Conservation (phyloP, 2,329 filamentous ascomycete genomes). For the Aspergillus quadrilineatus region DNA sequence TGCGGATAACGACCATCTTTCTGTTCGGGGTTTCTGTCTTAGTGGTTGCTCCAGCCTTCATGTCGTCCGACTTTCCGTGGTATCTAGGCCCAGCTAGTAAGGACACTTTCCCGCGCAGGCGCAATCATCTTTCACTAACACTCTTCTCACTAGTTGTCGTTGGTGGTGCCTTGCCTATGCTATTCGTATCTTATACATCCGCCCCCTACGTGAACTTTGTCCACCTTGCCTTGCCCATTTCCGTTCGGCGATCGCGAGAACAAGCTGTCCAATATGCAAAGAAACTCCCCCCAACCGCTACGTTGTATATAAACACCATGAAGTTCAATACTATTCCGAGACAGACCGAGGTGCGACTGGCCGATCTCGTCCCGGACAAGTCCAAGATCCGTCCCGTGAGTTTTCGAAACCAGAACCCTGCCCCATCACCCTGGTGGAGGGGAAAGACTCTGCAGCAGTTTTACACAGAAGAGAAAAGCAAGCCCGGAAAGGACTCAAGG, state of each 20-base stretch:
- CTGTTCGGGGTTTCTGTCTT: constrained; percentile 65
- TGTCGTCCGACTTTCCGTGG: constrained; percentile 42
- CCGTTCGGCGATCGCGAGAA: constrained; percentile 61
- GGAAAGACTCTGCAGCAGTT: constrained; percentile 39
- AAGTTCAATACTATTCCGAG: constrained; percentile 45
- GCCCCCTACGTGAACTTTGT: constrained; percentile 72
- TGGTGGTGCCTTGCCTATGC: constrained; percentile 63
- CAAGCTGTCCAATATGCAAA: constrained; percentile 44
- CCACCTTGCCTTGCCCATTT: constrained; percentile 65
- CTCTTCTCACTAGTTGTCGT: constrained; percentile 49
- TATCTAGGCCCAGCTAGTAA: constrained; percentile 45
- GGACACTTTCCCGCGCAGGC: constrained; percentile 7
- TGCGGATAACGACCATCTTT: constrained; percentile 71
- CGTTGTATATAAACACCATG: constrained; percentile 47
- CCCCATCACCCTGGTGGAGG: constrained; percentile 38
- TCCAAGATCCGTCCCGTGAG: constrained; percentile 40
- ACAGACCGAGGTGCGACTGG: constrained; percentile 43
- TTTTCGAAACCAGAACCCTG: constrained; percentile 41
- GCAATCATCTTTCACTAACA: too few species aligned
- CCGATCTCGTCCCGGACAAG: constrained; percentile 40
- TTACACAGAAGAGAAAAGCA: constrained; percentile 39
- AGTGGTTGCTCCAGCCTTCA: constrained; percentile 62
- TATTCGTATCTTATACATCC: constrained; percentile 63
- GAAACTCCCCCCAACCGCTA: constrained; percentile 45
- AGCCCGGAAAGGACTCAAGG: constrained; percentile 36